Percentiles rank a stretch among this genome's conserved stretches.
These are phyloP conservation scores for Ceratobasidium papillatum DNA, from an alignment of 1,284 basidiomycete genomes.

Conservation along the genomic window DNA sequence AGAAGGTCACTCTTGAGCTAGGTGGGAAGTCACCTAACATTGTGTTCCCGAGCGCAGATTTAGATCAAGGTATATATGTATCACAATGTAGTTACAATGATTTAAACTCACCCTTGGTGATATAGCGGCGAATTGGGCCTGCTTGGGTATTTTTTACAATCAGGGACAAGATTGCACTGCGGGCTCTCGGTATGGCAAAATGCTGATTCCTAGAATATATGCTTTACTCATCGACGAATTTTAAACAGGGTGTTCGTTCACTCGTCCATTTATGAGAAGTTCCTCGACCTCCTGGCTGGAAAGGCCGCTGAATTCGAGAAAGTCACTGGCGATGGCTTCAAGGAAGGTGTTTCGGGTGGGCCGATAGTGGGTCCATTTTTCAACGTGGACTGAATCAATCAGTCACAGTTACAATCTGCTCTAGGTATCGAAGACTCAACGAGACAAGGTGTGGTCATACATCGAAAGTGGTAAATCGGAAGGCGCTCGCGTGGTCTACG, in stretches of 20 bases:
- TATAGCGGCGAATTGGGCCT: conserved; percentile 82
- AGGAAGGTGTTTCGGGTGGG: conserved; percentile 77
- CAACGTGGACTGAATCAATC: not conserved
- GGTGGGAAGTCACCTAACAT: conserved; percentile 61
- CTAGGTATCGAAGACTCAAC: conserved; percentile 84
- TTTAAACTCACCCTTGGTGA: not conserved
- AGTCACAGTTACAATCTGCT: conserved; percentile 3
- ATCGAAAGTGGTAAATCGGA: conserved; percentile 87
- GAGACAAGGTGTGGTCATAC: conserved; percentile 88
- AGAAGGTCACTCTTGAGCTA: conserved; percentile 59
- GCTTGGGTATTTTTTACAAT: conserved; percentile 84
- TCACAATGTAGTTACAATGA: not conserved
- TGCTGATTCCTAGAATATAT: not conserved
- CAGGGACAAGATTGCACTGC: conserved; percentile 88
- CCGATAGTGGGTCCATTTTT: conserved; percentile 69
- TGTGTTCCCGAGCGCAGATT: conserved; percentile 57
- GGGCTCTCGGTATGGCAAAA: conserved; percentile 63
- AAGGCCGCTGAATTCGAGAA: conserved; percentile 69
- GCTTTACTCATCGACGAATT: conserved; percentile 18
- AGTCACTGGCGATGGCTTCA: conserved; percentile 80
- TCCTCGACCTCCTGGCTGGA: conserved; percentile 70
- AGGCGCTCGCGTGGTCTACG: conserved; percentile 82
- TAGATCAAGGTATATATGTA: conserved; percentile 65
- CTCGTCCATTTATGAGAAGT: conserved; percentile 84
- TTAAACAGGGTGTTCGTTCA: conserved; percentile 77